Evolutionary conservation across 2,329 filamentous ascomycete species (phyloP), one percentile per base, ranked within the genome.

Genomic region (Colletotrichum kahawae): DNA sequence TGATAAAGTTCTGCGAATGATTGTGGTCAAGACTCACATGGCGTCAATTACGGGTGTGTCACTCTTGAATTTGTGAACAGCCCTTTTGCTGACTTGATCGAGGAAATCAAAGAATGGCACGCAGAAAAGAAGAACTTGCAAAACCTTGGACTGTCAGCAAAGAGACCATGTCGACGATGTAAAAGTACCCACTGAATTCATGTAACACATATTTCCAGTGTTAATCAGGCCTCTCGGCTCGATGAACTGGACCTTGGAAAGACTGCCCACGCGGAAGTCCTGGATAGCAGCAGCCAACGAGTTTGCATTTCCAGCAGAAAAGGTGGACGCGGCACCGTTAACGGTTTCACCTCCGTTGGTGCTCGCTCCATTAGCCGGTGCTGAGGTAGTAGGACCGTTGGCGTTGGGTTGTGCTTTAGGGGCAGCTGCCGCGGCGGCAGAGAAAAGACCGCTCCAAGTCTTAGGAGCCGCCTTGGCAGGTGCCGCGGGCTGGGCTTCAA

Each of bases 131-230:
- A 99, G 91, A 82, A 97, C 94, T 93, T 99, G 97, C 78, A 99
- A 90, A 83, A 98, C 93, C 95, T 98, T 78, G 27, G 10, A 21
- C 63, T 34, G 36, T 67, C 51, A 31, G 70, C 21, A 48, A 12
- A 8, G 31, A n/a, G 8, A 18, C 62, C 10, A 64, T 27, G 7
- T 27, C 13, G 13, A 4, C 8, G 27, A 3, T 18, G 29, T 29
- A 14, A 13, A 7, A 16, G 14, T 12, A 87, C 95, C 86, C 89
- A 98, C 96, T 77, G 97, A 98, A 88, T 98, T 99, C 97, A 99
- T 98, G 86, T 99, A 99, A 85, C 97, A 99, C 95, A 98, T 97
- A 82, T 99, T 98, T 65, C 97, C 97, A 54, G 96, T 97, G 85
- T 99, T 99, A 79, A 98, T 94, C 81, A 99, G 90, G 64, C 97